These are phyloP conservation scores for baker's yeast (Saccharomyces cerevisiae) DNA, from an alignment of 805 yeast species.

Conservation along the genomic window DNA sequence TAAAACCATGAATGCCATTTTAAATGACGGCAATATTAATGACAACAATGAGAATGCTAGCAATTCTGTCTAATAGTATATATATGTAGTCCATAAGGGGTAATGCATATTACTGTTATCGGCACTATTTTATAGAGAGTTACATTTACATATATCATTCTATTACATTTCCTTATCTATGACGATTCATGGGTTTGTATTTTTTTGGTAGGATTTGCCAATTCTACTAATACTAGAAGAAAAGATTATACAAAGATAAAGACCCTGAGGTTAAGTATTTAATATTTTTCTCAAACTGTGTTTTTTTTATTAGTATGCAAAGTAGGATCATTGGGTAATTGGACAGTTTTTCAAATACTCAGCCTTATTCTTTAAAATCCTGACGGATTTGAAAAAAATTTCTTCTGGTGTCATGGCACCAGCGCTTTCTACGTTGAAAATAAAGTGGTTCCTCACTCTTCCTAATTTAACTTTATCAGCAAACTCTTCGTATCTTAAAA, in stretches of 20 bases:
- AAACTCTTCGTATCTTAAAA: conserved; percentile 86
- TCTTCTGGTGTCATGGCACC: conserved; percentile 98
- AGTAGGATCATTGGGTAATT: conserved; percentile 43
- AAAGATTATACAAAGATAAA: not conserved
- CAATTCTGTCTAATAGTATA: not conserved
- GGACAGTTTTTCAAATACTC: conserved; percentile 74
- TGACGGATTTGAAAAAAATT: conserved; percentile 82
- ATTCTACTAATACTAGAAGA: not conserved
- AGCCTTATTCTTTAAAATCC: conserved; percentile 78
- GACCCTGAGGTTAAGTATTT: not conserved
- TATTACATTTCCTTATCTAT: not conserved
- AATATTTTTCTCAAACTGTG: not conserved
- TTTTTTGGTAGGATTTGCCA: not conserved
- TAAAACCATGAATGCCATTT: not conserved
- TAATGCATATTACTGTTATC: not conserved
- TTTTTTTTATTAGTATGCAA: conserved; percentile 13
- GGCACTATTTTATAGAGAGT: not conserved
- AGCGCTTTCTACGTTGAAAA: conserved; percentile 87
- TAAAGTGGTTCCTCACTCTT: conserved; percentile 84
- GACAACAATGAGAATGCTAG: not conserved
- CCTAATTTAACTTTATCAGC: conserved; percentile 85
- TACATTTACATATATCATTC: not conserved
- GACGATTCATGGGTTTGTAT: not conserved
- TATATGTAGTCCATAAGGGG: not conserved
- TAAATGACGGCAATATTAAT: not conserved